Base-by-base conservation (phyloP, 805 yeast species). In the Teunomyces stri region DNA sequence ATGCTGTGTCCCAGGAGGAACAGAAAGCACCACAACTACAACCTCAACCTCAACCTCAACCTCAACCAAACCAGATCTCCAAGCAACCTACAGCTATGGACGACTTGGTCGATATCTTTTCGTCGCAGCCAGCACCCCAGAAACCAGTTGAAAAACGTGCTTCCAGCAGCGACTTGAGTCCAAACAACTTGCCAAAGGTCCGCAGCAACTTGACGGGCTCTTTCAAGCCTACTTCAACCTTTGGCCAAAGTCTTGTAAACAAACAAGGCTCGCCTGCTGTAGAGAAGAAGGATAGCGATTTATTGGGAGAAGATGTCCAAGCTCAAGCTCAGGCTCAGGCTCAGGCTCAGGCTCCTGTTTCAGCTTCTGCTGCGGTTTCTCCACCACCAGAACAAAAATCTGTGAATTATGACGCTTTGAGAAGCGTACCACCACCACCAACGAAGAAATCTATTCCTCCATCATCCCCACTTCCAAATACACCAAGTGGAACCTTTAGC, bases 201-300 rank as follows among this genome's bases (percentile, higher is more conserved):
- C 65, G 74, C 38, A 58, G 56, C 18, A 59, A 55, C 15, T 56
- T 70, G 60, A 52, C 72, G 51, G 60, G 64, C 54, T 58, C 77
- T 50, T 92, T 91, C 68, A 85, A 80, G 45, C 97, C 97, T 30
- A 76, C 90, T 13, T 89, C 97, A 0, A 68, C 78, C 9, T 92
- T 91, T 72, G 98, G 98, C 28, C 96, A 87, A 67, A 77, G 78
- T 30, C 74, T 91, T 45, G 59, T 76, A 45, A 58, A 62, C 5
- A 63, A 66, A 38, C 64, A 60, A 34, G 53, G 49, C 2, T 38
- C 50, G 2, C 53, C 55, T 21, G 47, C 41, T 6, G 59, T 51
- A 28, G 65, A 60, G 30, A 49, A 48, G 7, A 54, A 51, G 20
- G 54, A 60, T 12, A 59, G 59, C 2, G 61, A 63, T 45, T 62